Percentiles rank a stretch among this genome's conserved stretches.
phyloP scores from a whole-genome alignment of 345 rosid species.

The Gossypium ekmanianum region DNA sequence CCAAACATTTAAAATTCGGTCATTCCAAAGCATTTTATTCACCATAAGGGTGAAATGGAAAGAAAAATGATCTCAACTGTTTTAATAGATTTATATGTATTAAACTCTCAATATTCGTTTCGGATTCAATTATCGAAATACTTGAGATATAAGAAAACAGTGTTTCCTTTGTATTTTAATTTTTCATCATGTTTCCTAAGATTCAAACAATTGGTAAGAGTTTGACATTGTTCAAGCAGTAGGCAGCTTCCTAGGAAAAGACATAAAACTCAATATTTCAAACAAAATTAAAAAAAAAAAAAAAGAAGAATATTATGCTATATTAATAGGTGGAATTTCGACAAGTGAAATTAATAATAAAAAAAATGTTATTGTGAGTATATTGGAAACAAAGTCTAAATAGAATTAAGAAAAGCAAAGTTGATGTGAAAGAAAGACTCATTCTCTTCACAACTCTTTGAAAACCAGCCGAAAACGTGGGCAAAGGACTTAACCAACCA shows the following conservation, averaged over 20 bases:
- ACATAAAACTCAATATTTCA: slow-evolving; percentile 4
- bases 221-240: not conserved
- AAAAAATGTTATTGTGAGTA: not conserved
- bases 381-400: not conserved
- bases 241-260: slow-evolving; percentile 17
- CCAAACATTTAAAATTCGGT: not conserved
- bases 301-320: too few species aligned
- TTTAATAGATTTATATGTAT: not conserved
- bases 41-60: not conserved
- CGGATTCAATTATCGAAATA: not conserved
- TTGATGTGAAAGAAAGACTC: slow-evolving; percentile 5
- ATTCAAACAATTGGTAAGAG: not conserved
- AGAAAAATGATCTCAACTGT: not conserved
- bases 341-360: not conserved
- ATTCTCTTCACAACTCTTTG: not conserved
- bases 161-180: not conserved
- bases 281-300: not conserved
- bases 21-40: not conserved
- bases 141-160: not conserved
- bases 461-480: slow-evolving; percentile 7
- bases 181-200: slow-evolving; percentile 1
- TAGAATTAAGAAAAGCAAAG: not conserved
- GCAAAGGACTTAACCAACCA: not conserved
- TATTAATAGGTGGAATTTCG: too few species aligned
- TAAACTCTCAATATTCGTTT: too few species aligned